A percentile compares a stretch with the other conserved stretches of the same genome.
Evolutionary conservation across 2,329 filamentous ascomycete species (phyloP).

Genomic region (Fusarium nelsonii): DNA sequence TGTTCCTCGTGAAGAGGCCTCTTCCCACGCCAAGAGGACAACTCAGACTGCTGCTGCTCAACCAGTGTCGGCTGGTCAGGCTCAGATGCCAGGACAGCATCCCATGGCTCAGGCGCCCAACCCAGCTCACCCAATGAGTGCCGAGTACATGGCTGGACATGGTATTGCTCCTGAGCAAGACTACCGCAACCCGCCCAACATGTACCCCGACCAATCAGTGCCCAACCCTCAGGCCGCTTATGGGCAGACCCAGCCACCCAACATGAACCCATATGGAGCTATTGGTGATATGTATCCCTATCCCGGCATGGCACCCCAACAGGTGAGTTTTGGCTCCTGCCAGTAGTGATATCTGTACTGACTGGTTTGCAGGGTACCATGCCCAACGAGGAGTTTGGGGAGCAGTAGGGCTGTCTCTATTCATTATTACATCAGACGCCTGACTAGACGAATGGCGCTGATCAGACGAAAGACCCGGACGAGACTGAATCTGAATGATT

Average conservation of each 20-base stretch:
- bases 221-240: slow-evolving; percentile 78
- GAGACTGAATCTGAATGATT: no score
- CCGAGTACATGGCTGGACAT: slow-evolving; percentile 74
- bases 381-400: slow-evolving; percentile 62
- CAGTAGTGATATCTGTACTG: slow-evolving; percentile 13
- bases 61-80: slow-evolving; percentile 62
- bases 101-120: slow-evolving; percentile 67
- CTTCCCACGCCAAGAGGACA: slow-evolving; percentile 84
- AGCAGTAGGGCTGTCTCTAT: slow-evolving; percentile 17
- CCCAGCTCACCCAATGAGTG: slow-evolving; percentile 69
- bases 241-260: slow-evolving; percentile 76
- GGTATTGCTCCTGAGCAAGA: slow-evolving; percentile 77
- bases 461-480: no score
- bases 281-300: slow-evolving; percentile 90
- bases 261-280: slow-evolving; percentile 76
- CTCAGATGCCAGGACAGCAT: slow-evolving; percentile 66
- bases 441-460: no score
- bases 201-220: slow-evolving; percentile 86
- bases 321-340: slow-evolving; percentile 66
- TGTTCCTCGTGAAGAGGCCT: slow-evolving; percentile 93
- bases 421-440: no score
- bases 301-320: slow-evolving; percentile 82
- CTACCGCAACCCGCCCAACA: slow-evolving; percentile 81
- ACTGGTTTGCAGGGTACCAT: slow-evolving; percentile 55
- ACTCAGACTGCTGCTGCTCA: slow-evolving; percentile 61